phyloP scores from a whole-genome alignment of 1,284 basidiomycete species.

The Trametes hirsuta region DNA sequence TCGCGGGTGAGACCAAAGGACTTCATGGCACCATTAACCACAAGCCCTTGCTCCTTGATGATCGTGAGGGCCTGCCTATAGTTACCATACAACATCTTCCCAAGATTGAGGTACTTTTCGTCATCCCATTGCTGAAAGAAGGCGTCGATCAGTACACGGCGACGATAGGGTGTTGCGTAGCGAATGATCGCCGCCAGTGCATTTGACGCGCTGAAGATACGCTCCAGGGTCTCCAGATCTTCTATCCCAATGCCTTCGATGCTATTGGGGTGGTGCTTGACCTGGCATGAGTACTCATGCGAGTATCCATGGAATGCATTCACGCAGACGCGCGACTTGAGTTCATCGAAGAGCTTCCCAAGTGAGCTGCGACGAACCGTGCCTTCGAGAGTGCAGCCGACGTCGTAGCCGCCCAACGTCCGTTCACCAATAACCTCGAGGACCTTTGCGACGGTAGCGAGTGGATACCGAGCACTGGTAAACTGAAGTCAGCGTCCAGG shows the following conservation, averaged over 20 bases:
- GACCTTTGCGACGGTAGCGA: conserved; percentile 32
- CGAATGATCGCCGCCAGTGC: conserved; percentile 24
- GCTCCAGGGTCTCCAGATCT: conserved; percentile 34
- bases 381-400: conserved; percentile 1
- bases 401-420: conserved; percentile 1
- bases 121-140: conserved; percentile 34
- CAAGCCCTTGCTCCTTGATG: not conserved
- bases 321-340: not conserved
- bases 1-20: not conserved
- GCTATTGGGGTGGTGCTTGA: conserved; percentile 29
- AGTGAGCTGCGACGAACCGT: not conserved
- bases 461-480: conserved; percentile 40
- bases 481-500: too few relatives aligned
- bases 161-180: conserved; percentile 30
- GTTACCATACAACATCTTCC: not conserved
- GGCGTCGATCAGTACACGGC: conserved; percentile 28
- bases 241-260: conserved; percentile 30
- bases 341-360: conserved; percentile 16
- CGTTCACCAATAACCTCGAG: conserved; percentile 24
- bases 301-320: too few relatives aligned
- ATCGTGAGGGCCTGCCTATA: not conserved
- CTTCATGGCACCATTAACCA: not conserved
- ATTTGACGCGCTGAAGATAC: conserved; percentile 33
- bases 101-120: too few relatives aligned
- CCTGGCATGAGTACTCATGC: conserved; percentile 32